phyloP scores from a whole-genome alignment of 2,329 filamentous ascomycete genomes.

The Beauveria brongniartii region DNA sequence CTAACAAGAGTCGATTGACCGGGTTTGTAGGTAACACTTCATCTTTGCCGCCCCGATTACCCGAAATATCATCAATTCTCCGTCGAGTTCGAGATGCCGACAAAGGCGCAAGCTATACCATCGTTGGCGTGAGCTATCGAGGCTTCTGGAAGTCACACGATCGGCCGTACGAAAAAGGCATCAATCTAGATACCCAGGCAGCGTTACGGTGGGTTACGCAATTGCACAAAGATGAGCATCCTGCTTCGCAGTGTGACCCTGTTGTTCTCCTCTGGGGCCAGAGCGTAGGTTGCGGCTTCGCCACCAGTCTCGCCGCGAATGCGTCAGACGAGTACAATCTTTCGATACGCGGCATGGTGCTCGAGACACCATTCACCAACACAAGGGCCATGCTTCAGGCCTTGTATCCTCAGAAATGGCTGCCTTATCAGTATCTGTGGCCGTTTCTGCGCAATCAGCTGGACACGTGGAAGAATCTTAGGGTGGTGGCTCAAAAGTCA shows the following conservation, averaged over 20 bases:
- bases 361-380: conserved; percentile 71
- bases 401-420: conserved; percentile 71
- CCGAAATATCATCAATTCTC: conserved; percentile 46
- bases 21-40: conserved; percentile 45
- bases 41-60: conserved; percentile 48
- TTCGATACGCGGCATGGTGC: conserved; percentile 43
- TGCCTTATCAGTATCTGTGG: conserved; percentile 68
- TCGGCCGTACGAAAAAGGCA: conserved; percentile 60
- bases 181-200: conserved; percentile 60
- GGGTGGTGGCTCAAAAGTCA: conserved; percentile 27
- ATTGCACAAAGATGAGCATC: conserved; percentile 24
- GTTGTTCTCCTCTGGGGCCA: conserved; percentile 65
- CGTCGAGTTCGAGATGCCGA: conserved; percentile 33
- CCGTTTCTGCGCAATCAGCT: conserved; percentile 62
- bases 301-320: conserved; percentile 49
- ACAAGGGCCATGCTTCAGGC: conserved; percentile 62
- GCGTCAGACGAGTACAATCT: conserved; percentile 27
- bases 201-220: conserved; percentile 53
- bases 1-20: background rate
- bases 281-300: conserved; percentile 66
- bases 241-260: conserved; percentile 17
- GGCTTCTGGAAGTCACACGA: conserved; percentile 75
- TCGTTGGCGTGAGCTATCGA: conserved; percentile 54
- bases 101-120: conserved; percentile 33
- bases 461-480: conserved; percentile 45